Evolutionary conservation across 78 protist species (phyloP), one percentile per base, ranked within the genome.

Genomic region (Speleostelium caveatum): DNA sequence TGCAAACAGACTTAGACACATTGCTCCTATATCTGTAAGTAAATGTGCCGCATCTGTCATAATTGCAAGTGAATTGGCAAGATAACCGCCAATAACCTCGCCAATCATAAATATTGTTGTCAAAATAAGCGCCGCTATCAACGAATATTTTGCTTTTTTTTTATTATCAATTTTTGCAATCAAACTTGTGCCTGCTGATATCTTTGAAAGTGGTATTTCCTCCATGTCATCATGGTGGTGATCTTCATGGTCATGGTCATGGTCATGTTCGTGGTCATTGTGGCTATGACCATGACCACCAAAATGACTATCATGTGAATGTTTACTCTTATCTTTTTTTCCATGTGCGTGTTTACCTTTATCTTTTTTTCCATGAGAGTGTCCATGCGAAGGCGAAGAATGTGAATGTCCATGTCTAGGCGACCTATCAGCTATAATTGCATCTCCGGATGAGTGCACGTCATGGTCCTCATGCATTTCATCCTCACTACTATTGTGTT

Each of bases 1-100:
- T 8, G 94, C 94, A 75, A 75, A 87, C 16, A 87, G 51, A 22
- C 74, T 58, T n/a, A 87, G n/a, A 35, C 51, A 75, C 94, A 87
- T 73, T 28, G 94, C 94, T 24, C 86, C 94, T 17, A 87, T 78
- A 55, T 87, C 94, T 1, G 94, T 87, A 16, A 87, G 28, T 2
- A 87, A 49, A 65, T 87, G 94, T 10, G 86, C 94, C 3, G 94
- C 94, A 71, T 87, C 94, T 0, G 94, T 87, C 94, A 87, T 87
- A 36, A 87, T 61, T 3, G 94, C 94, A n/a, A 87, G 49, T 22
- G 86, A 74, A 28, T 74, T 74, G 19, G 94, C 86, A 8, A 87
- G 22, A n/a, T 66, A 87, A 21, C 94, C 94, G 39, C 94, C 94
- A 0, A 74, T 77, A n/a, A 87, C 45, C 21, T 87, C 94, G 38